Percentiles rank a stretch among this genome's conserved stretches.
Conservation (phyloP, 2,329 filamentous ascomycete genomes). For the Pseudocercospora fuligena region DNA sequence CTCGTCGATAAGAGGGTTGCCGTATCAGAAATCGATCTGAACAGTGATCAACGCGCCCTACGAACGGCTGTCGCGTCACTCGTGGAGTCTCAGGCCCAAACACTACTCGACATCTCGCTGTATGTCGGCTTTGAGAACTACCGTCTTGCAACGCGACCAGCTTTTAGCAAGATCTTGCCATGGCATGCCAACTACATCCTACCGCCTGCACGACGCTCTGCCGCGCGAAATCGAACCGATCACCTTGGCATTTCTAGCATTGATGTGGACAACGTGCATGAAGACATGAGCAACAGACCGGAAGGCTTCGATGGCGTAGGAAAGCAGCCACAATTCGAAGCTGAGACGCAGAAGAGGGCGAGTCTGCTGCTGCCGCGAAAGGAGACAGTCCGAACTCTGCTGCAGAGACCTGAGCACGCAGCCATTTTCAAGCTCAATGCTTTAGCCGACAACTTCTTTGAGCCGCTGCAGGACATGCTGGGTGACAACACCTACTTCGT, state of each 20-base stretch:
- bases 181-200: constrained; percentile 90
- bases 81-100: constrained; percentile 73
- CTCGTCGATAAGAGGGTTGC: constrained; percentile 44
- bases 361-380: constrained; percentile 61
- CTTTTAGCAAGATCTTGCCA: constrained; percentile 77
- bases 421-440: constrained; percentile 77
- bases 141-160: constrained; percentile 73
- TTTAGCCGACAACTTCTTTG: constrained; percentile 72
- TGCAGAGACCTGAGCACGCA: constrained; percentile 70
- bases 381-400: constrained; percentile 63
- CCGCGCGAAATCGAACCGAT: constrained; percentile 69
- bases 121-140: constrained; percentile 93
- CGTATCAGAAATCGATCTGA: background rate
- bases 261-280: constrained; percentile 50
- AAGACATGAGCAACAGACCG: constrained; percentile 42
- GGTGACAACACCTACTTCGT: constrained; percentile 62
- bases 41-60: constrained; percentile 39
- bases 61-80: constrained; percentile 56
- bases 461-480: constrained; percentile 69
- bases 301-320: constrained; percentile 38
- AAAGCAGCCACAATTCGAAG: constrained; percentile 38
- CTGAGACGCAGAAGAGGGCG: constrained; percentile 43
- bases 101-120: constrained; percentile 82
- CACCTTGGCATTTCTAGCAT: constrained; percentile 54
- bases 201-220: constrained; percentile 72